A percentile compares a stretch with the other conserved stretches of the same genome.
Evolutionary conservation across 106 monocot genomes (phyloP).

Genomic region (Dendrobium nobile): DNA sequence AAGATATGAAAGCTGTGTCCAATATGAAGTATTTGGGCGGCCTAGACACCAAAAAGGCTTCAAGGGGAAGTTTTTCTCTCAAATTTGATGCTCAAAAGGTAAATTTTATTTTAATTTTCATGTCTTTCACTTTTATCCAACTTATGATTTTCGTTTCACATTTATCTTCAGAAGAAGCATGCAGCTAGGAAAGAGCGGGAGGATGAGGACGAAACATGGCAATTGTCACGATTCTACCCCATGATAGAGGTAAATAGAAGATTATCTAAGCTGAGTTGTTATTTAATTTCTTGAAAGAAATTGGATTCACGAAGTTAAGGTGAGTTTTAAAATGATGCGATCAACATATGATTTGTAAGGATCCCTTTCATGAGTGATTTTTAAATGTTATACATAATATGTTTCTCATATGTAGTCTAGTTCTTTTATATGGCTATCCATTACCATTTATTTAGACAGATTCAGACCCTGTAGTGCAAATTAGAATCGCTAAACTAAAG

Average conservation of each 20-base stretch:
- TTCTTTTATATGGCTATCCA: neutral
- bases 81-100: slow-evolving; percentile 59
- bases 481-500: neutral
- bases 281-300: neutral
- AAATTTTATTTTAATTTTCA: neutral
- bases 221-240: slow-evolving; percentile 57
- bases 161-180: slow-evolving; percentile 48
- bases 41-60: slow-evolving; percentile 42
- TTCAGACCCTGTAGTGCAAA: neutral
- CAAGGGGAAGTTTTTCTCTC: slow-evolving; percentile 37
- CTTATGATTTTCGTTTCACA: neutral
- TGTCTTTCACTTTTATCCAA: neutral
- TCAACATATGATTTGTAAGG: neutral
- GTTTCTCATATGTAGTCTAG: neutral
- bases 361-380: neutral
- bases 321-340: neutral
- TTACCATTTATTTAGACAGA: neutral
- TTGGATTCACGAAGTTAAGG: neutral
- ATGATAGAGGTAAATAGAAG: slow-evolving; percentile 49
- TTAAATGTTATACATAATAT: neutral
- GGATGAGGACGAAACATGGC: slow-evolving; percentile 52
- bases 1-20: slow-evolving; percentile 50
- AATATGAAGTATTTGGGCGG: slow-evolving; percentile 62
- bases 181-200: slow-evolving; percentile 46
- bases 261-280: neutral